Conservation (phyloP, 2,329 filamentous ascomycete species). For the Fusarium paranaense region DNA sequence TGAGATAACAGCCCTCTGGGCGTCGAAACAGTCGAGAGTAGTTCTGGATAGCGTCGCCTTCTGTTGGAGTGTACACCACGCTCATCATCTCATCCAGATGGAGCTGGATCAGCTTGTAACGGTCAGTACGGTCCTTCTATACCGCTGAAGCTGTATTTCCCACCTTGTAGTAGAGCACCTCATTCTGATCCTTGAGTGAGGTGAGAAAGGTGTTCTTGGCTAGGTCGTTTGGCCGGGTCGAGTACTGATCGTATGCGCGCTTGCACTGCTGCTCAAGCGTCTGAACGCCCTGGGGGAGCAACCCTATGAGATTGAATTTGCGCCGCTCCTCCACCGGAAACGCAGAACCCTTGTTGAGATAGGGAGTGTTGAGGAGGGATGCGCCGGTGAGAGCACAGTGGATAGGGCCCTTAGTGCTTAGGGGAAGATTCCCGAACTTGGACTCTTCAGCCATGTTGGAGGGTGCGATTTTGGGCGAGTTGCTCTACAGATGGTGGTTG, state of each 20-base stretch:
- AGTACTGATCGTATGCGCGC: conserved; percentile 86
- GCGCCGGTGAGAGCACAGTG: conserved; percentile 52
- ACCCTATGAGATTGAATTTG: conserved; percentile 76
- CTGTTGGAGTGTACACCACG: conserved; percentile 91
- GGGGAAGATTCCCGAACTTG: conserved; percentile 48
- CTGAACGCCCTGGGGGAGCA: conserved; percentile 79
- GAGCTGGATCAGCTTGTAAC: conserved; percentile 73
- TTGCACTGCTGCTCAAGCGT: conserved; percentile 80
- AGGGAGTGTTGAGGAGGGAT: conserved; percentile 51
- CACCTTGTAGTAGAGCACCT: conserved; percentile 83
- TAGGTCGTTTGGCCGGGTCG: conserved; percentile 69
- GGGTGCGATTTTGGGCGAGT: background rate
- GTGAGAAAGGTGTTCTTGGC: conserved; percentile 91
- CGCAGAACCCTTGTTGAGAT: conserved; percentile 84
- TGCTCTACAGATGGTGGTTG: background rate
- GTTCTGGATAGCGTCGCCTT: conserved; percentile 88
- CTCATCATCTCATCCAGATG: conserved; percentile 90
- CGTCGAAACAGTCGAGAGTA: conserved; percentile 82
- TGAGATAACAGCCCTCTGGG: conserved; percentile 85
- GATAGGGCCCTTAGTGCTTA: conserved; percentile 51
- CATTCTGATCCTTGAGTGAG: conserved; percentile 86
- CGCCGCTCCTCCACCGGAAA: conserved; percentile 77
- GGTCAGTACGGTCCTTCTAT: conserved; percentile 21
- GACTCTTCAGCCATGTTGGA: conserved; percentile 32
- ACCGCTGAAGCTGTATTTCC: background rate